These are phyloP conservation scores for Yamadazyma paraphyllophila DNA, from an alignment of 805 yeast species.

Conservation along the genomic window DNA sequence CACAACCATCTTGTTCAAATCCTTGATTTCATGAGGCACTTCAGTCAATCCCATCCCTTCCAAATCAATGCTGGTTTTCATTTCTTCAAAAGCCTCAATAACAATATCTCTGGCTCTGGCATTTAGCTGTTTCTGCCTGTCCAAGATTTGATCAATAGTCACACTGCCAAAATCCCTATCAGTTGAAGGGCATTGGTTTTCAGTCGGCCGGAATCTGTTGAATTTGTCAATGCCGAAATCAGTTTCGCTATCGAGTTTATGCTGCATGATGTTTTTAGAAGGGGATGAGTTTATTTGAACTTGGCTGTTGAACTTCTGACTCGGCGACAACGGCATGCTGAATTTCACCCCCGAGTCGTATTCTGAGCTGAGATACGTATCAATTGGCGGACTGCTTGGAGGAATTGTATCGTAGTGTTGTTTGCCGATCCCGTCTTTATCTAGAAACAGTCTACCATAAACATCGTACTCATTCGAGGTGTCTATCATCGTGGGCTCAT, in stretches of 20 bases:
- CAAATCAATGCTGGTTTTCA: conserved; percentile 41
- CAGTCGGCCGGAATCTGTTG: conserved; percentile 34
- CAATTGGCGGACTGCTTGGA: conserved; percentile 42
- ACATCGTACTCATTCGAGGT: conserved; percentile 11
- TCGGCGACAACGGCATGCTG: conserved; percentile 15
- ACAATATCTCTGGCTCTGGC: conserved; percentile 41
- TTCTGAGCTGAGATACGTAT: conserved; percentile 29
- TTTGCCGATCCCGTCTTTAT: conserved; percentile 3
- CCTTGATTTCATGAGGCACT: conserved; percentile 58
- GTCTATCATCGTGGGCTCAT: conserved; percentile 20
- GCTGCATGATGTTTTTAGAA: conserved; percentile 4
- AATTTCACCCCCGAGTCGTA: conserved; percentile 18
- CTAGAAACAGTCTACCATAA: conserved; percentile 1
- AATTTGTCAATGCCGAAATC: conserved; percentile 54
- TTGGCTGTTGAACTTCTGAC: conserved; percentile 13
- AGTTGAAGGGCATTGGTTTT: conserved; percentile 30
- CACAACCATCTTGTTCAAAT: conserved; percentile 53
- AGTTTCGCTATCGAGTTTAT: conserved; percentile 25
- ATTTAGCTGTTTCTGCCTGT: conserved; percentile 17
- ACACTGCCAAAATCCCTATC: conserved; percentile 24
- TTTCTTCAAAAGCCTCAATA: conserved; percentile 47
- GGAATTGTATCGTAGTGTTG: conserved; percentile 16
- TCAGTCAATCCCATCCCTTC: conserved; percentile 47
- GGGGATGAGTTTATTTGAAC: conserved; percentile 2
- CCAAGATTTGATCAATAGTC: conserved; percentile 18